phyloP scores from a whole-genome alignment of 768 basidiomycete species.

The Trametes coccinea region DNA sequence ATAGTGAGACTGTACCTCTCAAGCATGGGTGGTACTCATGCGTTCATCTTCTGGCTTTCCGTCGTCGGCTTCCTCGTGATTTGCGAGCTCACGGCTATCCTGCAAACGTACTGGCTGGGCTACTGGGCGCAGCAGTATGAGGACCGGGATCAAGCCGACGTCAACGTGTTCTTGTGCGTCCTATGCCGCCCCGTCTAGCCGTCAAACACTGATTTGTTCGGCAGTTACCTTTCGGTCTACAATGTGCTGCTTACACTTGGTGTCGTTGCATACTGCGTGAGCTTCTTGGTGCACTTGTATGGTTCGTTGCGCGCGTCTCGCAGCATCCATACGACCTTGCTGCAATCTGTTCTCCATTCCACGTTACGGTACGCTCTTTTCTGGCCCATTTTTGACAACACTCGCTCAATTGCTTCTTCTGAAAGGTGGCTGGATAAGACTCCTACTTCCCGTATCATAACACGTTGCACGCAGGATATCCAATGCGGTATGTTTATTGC shows the following conservation, averaged over 20 bases:
- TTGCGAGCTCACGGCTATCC: conserved; percentile 17
- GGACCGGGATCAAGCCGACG: conserved; percentile 27
- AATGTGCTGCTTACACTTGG: conserved; percentile 18
- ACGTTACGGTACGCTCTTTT: conserved; percentile 28
- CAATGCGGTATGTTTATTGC: conserved; percentile 29
- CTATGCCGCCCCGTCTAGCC: too few species aligned
- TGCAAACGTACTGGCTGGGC: conserved; percentile 39
- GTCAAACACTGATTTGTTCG: not conserved
- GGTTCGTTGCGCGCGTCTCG: conserved; percentile 36
- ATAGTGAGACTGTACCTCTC: conserved; percentile 35
- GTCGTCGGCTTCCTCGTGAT: conserved; percentile 23
- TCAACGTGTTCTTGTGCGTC: conserved; percentile 35
- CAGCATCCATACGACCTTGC: conserved; percentile 33
- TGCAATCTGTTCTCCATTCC: conserved; percentile 34
- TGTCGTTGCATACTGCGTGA: conserved; percentile 25
- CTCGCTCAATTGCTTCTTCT: not conserved
- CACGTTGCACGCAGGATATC: conserved; percentile 71
- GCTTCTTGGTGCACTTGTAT: conserved; percentile 28
- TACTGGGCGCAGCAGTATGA: conserved; percentile 40
- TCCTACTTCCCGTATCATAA: conserved; percentile 58
- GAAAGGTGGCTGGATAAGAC: conserved; percentile 52
- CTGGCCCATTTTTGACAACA: not conserved
- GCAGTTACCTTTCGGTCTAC: conserved; percentile 35
- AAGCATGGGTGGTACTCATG: conserved; percentile 29
- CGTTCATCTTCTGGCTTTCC: conserved; percentile 32